Evolutionary conservation across 2,329 filamentous ascomycete species (phyloP).

Genomic region (Sporothrix globosa): DNA sequence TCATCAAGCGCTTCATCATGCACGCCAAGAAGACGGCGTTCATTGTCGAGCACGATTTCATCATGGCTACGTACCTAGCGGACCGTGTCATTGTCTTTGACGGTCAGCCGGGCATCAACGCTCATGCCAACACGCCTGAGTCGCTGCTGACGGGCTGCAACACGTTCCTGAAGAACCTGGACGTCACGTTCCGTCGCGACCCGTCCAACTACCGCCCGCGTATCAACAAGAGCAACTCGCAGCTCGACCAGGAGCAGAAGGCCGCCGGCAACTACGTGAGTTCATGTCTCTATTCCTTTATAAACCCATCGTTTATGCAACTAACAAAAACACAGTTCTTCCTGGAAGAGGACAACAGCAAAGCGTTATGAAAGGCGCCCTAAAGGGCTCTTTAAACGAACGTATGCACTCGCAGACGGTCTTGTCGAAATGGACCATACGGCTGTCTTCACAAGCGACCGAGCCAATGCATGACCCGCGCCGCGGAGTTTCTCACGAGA

Average conservation of each 20-base stretch:
- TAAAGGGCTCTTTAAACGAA: slow-evolving; percentile 46
- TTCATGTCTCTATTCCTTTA: slow-evolving; percentile 37
- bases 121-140: slow-evolving; percentile 87
- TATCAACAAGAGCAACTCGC: slow-evolving; percentile 96
- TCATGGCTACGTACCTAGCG: slow-evolving; percentile 70
- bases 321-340: slow-evolving; percentile 69
- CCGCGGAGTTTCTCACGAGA: slow-evolving; percentile 17
- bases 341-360: slow-evolving; percentile 73
- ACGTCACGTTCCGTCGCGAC: slow-evolving; percentile 98
- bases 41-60: slow-evolving; percentile 99
- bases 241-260: slow-evolving; percentile 98
- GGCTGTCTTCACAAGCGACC: not conserved
- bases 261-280: slow-evolving; percentile 84
- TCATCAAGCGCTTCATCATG: slow-evolving; percentile 99
- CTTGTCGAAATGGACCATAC: not conserved
- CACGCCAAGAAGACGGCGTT: slow-evolving; percentile 99
- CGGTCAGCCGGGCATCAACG: slow-evolving; percentile 83
- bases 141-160: slow-evolving; percentile 95
- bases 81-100: slow-evolving; percentile 99
- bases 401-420: not conserved
- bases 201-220: slow-evolving; percentile 94
- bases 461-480: slow-evolving; percentile 29
- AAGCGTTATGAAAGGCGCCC: slow-evolving; percentile 65
- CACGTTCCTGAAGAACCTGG: slow-evolving; percentile 90
- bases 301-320: not conserved